These are phyloP conservation scores for Paraphaeosphaeria sporulosa DNA, from an alignment of 2,329 filamentous ascomycete species.

Conservation along the genomic window DNA sequence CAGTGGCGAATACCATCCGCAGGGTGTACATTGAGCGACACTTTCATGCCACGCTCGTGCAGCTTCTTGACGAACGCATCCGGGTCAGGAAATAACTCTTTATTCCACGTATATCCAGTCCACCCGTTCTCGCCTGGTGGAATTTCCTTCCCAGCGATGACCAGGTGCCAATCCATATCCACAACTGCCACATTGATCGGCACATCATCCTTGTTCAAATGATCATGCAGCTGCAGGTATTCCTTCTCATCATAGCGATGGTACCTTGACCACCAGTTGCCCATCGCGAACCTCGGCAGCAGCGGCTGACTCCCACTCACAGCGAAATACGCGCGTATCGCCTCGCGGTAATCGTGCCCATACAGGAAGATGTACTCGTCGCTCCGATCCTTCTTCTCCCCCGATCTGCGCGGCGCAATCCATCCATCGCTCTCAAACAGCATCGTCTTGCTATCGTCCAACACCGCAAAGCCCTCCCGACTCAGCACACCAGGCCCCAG, in stretches of 20 bases:
- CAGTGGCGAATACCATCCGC: slow-evolving; percentile 64
- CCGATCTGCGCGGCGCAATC: slow-evolving; percentile 56
- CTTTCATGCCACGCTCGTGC: slow-evolving; percentile 60
- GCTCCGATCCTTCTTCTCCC: slow-evolving; percentile 61
- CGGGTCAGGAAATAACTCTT: slow-evolving; percentile 65
- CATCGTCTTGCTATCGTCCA: slow-evolving; percentile 66
- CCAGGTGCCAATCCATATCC: slow-evolving; percentile 73
- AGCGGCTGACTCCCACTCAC: slow-evolving; percentile 65
- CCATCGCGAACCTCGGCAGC: slow-evolving; percentile 65
- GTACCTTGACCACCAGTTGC: slow-evolving; percentile 73
- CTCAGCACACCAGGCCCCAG: slow-evolving; percentile 62
- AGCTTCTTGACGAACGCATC: slow-evolving; percentile 59
- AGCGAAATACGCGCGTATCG: slow-evolving; percentile 62
- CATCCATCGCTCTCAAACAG: slow-evolving; percentile 63
- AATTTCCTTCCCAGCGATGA: slow-evolving; percentile 48
- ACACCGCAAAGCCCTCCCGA: slow-evolving; percentile 57
- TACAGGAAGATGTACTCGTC: slow-evolving; percentile 69
- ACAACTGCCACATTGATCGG: slow-evolving; percentile 67
- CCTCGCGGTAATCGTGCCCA: slow-evolving; percentile 63
- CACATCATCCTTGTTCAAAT: slow-evolving; percentile 59
- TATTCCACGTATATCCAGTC: slow-evolving; percentile 71
- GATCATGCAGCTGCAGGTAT: slow-evolving; percentile 65
- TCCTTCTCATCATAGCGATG: slow-evolving; percentile 64
- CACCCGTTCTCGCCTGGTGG: slow-evolving; percentile 56
- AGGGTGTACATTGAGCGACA: slow-evolving; percentile 69